Evolutionary conservation across 306 rosid genomes (phyloP), one percentile per base, ranked within the genome.

Genomic region (Senna siamea): DNA sequence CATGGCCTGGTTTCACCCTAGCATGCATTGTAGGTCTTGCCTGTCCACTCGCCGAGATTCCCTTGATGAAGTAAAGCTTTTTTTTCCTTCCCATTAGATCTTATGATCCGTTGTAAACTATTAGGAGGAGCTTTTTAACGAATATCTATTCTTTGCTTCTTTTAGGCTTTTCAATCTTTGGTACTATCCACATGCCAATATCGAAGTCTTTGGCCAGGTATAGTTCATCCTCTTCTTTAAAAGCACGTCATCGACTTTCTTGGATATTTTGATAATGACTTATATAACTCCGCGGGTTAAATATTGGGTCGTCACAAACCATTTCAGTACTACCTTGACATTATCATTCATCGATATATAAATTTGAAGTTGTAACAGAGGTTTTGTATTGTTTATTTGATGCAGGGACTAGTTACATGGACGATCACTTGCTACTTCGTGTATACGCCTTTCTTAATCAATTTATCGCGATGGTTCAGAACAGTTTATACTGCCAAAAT

Each of bases 1-100:
- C 98, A 26, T 81, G 86, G 93, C 69, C 69, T 56, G 97, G 98
- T 26, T 91, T 93, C 80, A 66, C 85, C 4, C 79, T 93, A 3
- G 92, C 96, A 60, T 86, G 87, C 87, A 56, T 88, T 46, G 77
- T 89, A 60, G 97, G 98, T 9, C 28, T 93, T 43, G 65, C 37
- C 11, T 84, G 85, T 13, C 85, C 85, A 7, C 46, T 83, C 1
- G 84, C 87, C 17, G 84, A 83, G 75, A 78, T 83, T 40, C 87
- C 84, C 47, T 38, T 83, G 12, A 83, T 83, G 82, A 83, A 80
- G 87, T 83, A 83, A 83, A 68, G 0, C 53, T 37, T 63, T 34
- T 63, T 43, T 54, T 4, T 46, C 18, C 54, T 66, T 65, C 18
- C 4, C 5, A 8, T 0, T 54, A 5, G 12, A 61, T 15, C 10